Evolutionary conservation across 345 rosid species (phyloP), one percentile per base, ranked within the genome.

Genomic region (Zanthoxylum bungeanum): DNA sequence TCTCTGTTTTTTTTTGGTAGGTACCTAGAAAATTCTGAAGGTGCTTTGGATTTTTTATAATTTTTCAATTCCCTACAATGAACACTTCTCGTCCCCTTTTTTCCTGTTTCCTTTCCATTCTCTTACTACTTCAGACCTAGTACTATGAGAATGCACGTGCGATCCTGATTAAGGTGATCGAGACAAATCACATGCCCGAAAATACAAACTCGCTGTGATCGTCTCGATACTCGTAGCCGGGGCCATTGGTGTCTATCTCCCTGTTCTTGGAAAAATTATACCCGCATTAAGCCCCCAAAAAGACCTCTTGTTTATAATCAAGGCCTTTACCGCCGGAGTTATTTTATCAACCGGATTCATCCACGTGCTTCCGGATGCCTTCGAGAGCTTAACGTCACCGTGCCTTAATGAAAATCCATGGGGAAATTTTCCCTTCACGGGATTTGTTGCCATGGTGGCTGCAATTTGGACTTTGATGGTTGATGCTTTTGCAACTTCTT

Each of bases 261-360:
- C 91, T 7, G 52, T 91, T 52, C 61, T 86, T 2, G 79, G 86
- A 22, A 64, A 68, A 36, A 78, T 42, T 7, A 39, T 87, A 2
- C 76, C 76, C 5, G 56, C 74, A 4, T 40, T 89, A n/a, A 74
- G 79, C n/a, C 87, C 94, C 4, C 86, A 89, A 47, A 85, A 77
- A 27, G 78, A 87, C 52, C 24, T 79, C 10, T 89, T 87, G 83
- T 83, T 86, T 80, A 77, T 80, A 74, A 78, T 91, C n/a, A 87
- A 85, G 71, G 89, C 91, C 3, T 87, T 86, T 55, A 90, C 92
- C 0, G 87, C 94, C 0, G 94, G 92, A 5, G 91, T 86, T 19
- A 91, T 87, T 34, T 72, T 89, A 11, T 81, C 88, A 17, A 87
- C 94, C 0, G 87, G 91, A 4, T 89, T 86, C 72, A 52, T 91